These are phyloP conservation scores for Oryza coarctata DNA, from an alignment of 176 grass and related monocot genomes.

Conservation along the genomic window DNA sequence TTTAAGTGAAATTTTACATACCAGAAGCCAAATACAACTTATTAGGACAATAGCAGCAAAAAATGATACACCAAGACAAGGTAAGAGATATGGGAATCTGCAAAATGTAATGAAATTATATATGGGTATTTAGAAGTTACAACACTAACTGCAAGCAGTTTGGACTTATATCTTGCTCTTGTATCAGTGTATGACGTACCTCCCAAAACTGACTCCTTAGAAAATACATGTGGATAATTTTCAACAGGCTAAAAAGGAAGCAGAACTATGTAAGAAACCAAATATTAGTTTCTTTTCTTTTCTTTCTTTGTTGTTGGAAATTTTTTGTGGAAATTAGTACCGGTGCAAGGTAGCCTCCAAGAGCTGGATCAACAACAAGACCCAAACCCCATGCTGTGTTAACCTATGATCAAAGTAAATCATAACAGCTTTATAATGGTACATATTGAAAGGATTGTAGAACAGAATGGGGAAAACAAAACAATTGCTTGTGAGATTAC, in stretches of 20 bases:
- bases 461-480: neutral
- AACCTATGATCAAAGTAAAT: conserved; percentile 29
- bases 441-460: neutral
- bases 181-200: conserved; percentile 40
- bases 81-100: conserved; percentile 84
- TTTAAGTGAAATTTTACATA: conserved; percentile 47
- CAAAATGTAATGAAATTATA: conserved; percentile 30
- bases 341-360: conserved; percentile 85
- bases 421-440: neutral
- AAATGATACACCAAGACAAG: conserved; percentile 55
- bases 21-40: conserved; percentile 67
- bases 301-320: neutral
- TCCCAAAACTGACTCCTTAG: conserved; percentile 48
- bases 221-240: conserved; percentile 71
- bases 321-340: conserved; percentile 32
- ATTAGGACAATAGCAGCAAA: conserved; percentile 58
- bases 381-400: conserved; percentile 65
- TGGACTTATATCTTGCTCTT: neutral
- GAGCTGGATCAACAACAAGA: conserved; percentile 72
- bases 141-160: neutral
- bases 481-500: conserved; percentile 27
- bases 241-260: conserved; percentile 58
- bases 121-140: neutral
- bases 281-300: neutral
- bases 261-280: neutral